These are phyloP conservation scores for Monarda citriodora DNA, from an alignment of 305 asterid genomes.

Conservation along the genomic window DNA sequence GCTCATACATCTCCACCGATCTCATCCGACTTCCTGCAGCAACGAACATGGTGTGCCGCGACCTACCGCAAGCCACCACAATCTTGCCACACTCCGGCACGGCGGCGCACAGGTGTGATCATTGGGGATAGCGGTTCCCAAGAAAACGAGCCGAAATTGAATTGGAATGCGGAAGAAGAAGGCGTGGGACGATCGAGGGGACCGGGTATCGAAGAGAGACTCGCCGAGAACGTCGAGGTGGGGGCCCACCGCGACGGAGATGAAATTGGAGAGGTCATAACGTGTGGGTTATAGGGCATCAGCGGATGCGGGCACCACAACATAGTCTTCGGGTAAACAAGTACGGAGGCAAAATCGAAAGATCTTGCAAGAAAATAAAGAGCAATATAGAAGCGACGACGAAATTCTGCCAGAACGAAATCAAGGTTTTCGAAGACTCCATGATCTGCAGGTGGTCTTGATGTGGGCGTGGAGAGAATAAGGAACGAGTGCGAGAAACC, in stretches of 20 bases:
- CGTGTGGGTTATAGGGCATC: conserved; percentile 94
- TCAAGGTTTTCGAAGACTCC: conserved; percentile 73
- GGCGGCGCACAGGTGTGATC: conserved; percentile 81
- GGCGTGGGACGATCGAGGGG: conserved; percentile 88
- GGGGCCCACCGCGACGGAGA: conserved; percentile 59
- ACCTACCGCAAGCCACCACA: conserved; percentile 95
- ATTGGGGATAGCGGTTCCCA: conserved; percentile 79
- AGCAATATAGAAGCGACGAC: conserved; percentile 57
- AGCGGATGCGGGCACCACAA: conserved; percentile 83
- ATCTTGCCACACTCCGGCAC: conserved; percentile 52
- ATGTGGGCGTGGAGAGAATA: conserved; percentile 80
- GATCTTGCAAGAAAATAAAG: conserved; percentile 87
- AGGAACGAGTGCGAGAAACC: conserved; percentile 72
- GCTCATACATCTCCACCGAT: conserved; percentile 98
- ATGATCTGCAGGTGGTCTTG: conserved; percentile 66
- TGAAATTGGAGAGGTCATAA: conserved; percentile 82
- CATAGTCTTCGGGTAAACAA: conserved; percentile 58
- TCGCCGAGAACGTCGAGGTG: conserved; percentile 86
- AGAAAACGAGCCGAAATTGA: conserved; percentile 39
- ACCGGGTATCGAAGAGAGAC: conserved; percentile 78
- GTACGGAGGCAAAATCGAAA: conserved; percentile 70
- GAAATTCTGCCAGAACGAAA: conserved; percentile 54
- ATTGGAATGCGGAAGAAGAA: conserved; percentile 59
- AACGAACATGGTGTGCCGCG: conserved; percentile 86
- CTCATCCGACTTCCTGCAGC: conserved; percentile 95